A percentile compares a stretch with the other conserved stretches of the same genome.
These are phyloP conservation scores for Moesziomyces aphidis DNA, from an alignment of 1,284 basidiomycete species.

Conservation along the genomic window DNA sequence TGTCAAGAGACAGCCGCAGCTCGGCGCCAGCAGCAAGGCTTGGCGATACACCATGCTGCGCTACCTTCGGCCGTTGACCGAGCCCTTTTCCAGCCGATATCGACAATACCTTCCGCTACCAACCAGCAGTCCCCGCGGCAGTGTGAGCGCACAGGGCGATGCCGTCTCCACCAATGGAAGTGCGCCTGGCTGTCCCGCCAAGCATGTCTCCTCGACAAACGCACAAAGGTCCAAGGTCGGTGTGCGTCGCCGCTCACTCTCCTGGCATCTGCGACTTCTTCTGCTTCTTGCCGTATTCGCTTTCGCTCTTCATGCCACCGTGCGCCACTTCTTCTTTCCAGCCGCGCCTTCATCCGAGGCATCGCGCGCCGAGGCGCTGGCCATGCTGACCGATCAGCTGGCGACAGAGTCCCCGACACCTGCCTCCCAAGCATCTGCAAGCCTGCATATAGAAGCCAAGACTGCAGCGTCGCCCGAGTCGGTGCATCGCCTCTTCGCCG, in stretches of 20 bases:
- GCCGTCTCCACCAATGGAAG: not conserved
- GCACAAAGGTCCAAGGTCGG: slow-evolving; percentile 5
- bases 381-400: slow-evolving; percentile 20
- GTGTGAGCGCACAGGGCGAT: slow-evolving; percentile 22
- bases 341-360: slow-evolving; percentile 10
- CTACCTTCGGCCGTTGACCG: slow-evolving; percentile 16
- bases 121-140: slow-evolving; percentile 21
- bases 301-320: slow-evolving; percentile 4
- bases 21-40: not conserved
- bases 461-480: not conserved
- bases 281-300: slow-evolving; percentile 12
- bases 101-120: slow-evolving; percentile 27
- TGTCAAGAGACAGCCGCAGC: not conserved
- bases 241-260: slow-evolving; percentile 7
- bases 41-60: slow-evolving; percentile 20
- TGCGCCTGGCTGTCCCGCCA: slow-evolving; percentile 1
- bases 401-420: not conserved
- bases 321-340: slow-evolving; percentile 10
- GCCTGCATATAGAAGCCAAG: not conserved
- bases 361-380: slow-evolving; percentile 6
- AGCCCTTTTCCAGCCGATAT: slow-evolving; percentile 28
- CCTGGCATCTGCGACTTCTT: slow-evolving; percentile 9
- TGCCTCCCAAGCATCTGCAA: too few relatives aligned
- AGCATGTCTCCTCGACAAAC: not conserved
- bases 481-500: slow-evolving; percentile 23